phyloP scores from a whole-genome alignment of 305 asterid species.

The Withania somnifera region DNA sequence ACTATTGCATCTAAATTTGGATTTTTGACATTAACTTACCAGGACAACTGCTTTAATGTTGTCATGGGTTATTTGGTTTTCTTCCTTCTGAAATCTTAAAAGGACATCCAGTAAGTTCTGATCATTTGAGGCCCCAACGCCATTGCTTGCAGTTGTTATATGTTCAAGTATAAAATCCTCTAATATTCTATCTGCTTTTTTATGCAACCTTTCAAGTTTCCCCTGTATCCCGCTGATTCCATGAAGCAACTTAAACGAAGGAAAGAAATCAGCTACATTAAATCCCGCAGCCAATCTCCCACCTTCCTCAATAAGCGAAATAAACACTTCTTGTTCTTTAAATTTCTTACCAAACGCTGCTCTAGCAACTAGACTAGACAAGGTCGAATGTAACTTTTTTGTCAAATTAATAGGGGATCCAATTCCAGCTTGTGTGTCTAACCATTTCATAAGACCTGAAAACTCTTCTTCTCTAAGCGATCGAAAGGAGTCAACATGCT shows the following conservation, averaged over 20 bases:
- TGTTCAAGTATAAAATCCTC: neutral
- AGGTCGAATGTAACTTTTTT: neutral
- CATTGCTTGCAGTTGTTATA: neutral
- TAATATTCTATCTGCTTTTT: neutral
- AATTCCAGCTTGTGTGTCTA: too few relatives aligned
- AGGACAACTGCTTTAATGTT: constrained; percentile 8
- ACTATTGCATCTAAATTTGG: neutral
- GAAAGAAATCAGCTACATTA: too few relatives aligned
- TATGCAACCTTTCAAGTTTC: neutral
- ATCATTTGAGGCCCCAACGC: neutral
- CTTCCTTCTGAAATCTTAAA: neutral
- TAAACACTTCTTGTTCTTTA: neutral
- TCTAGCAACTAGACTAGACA: neutral
- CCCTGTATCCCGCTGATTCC: neutral
- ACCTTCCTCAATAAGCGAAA: neutral
- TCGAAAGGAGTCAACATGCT: neutral
- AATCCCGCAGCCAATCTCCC: neutral
- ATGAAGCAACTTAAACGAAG: too few relatives aligned
- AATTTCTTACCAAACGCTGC: constrained; percentile 2
- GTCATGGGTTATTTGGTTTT: neutral
- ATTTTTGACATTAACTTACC: neutral
- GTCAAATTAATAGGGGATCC: neutral
- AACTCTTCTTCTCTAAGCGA: neutral
- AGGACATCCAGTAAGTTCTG: neutral
- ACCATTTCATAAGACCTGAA: too few relatives aligned